Base-by-base conservation (phyloP, 2,329 filamentous ascomycete species). In the Capronia epimyces region DNA sequence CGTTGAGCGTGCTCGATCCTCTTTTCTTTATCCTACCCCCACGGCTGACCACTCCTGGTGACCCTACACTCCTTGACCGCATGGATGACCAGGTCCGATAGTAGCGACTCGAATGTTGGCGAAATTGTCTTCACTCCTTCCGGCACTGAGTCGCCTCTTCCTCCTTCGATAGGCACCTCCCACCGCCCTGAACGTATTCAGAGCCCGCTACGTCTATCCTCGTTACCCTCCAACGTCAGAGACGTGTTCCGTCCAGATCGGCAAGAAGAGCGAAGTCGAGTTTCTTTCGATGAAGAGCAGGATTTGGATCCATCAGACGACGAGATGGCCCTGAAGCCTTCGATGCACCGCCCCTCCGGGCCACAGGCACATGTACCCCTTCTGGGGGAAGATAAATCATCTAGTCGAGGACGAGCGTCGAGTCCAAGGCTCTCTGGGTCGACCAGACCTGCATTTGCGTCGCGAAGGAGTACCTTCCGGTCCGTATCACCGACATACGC, bases 401-500 rank as follows among this genome's bases (percentile, higher is more conserved):
- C 15, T 40, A 65, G 58, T 16, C 64, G 68, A 56, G 69, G 65
- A 43, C 67, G 70, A 52, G 61, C 68, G 40, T 69, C 63, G 57
- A 62, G 60, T 63, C 65, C 60, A 63, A 56, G 49, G 46, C 43
- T 51, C 57, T 46, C 25, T 34, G 53, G 52, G 13, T 62, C 64
- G n/a, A 59, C 63, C 24, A 64, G 67, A 40, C 69, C 72, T 13
- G 60, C 64, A 20, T 69, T 78, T 55, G 71, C 63, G n/a, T 52
- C 74, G 37, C 75, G 81, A 49, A 75, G 80, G 50, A 85, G 83
- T 36, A 84, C 84, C 10, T 83, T 95, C 71, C 82, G 86, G 63
- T 89, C 88, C 65, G 78, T 81, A 62, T 90, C 86, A 64, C 87
- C 88, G n/a, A 78, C 82, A 52, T 73, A 77, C 43, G 73, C 75